These are phyloP conservation scores for Scenedesmus sp. DNA, from an alignment of 163 green algal species.

Conservation along the genomic window DNA sequence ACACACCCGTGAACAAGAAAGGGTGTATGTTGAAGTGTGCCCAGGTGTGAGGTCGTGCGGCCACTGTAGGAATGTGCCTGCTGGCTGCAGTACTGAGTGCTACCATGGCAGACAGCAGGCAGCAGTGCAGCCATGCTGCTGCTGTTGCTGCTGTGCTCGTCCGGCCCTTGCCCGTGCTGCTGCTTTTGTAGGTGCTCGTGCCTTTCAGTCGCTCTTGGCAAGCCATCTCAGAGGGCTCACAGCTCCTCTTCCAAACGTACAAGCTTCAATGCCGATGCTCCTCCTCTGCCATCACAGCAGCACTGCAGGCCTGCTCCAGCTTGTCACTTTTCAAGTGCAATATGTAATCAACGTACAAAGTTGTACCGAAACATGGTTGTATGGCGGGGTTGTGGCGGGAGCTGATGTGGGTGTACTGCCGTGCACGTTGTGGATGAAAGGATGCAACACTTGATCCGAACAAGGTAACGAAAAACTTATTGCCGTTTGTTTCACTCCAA, in stretches of 20 bases:
- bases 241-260: background rate
- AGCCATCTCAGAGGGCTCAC: background rate
- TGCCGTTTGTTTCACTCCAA: no score
- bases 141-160: background rate
- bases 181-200: background rate
- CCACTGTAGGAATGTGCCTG: background rate
- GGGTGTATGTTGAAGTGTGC: slow-evolving; percentile 31
- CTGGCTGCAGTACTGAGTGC: background rate
- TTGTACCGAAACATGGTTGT: background rate
- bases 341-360: no score
- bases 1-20: slow-evolving; percentile 21
- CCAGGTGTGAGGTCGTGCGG: slow-evolving; percentile 30
- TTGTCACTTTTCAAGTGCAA: no score
- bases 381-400: background rate
- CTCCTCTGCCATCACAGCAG: background rate
- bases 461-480: no score
- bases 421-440: background rate
- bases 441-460: no score
- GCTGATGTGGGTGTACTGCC: background rate
- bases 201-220: background rate
- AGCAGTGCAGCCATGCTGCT: slow-evolving; percentile 7
- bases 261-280: background rate
- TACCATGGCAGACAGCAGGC: background rate
- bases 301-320: background rate
- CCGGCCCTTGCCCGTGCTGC: background rate